Base-by-base conservation (phyloP, 495 filamentous ascomycete species). In the Glutinoglossum americanum region DNA sequence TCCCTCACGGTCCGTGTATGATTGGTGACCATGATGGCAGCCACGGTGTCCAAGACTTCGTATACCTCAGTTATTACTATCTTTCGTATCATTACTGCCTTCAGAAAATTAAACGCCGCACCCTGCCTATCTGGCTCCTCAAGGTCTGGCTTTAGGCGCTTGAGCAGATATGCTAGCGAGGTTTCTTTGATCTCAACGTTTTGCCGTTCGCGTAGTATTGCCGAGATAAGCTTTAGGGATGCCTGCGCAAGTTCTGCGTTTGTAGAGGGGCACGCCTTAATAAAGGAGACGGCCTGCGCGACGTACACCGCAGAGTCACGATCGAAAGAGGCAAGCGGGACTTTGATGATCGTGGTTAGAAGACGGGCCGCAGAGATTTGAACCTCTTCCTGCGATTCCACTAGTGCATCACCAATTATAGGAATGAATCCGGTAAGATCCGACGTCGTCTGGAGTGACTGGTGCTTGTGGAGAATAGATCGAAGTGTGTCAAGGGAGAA, bases 11-110 rank as follows among this genome's bases (percentile, higher is more conserved):
- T 79, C 62, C 83, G 81, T 61, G 88, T 88, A 58, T 94, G 84
- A 67, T 95, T 96, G 26, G 85, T 95, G 58, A 98, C 85, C 89
- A 97, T 94, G 69, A 97, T 82, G n/a, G 74, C 79, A 26, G 86
- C 85, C 33, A 96, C 81, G 61, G 82, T 76, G 64, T 98, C 92
- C 54, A 94, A 76, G 15, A 84, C 80, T 62, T 97, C 89, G 67
- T 97, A 98, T 53, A 97, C 80, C 51, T 85, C 80, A 1, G 89
- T 78, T 51, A 93, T 87, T 57, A 94, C 74, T 53, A 95, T 73
- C 67, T 86, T 94, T 26, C 88, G 76, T 25, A 82, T 80, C 69
- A 97, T 78, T 44, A 97, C 80, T 0, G 85, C 83, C 53, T 85
- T 79, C 28, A 98, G 73, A 66, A 98, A 96, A 65, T 87, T 94